Conservation (phyloP, 2,329 filamentous ascomycete genomes). For the Phaeophleospora eucalypticola region DNA sequence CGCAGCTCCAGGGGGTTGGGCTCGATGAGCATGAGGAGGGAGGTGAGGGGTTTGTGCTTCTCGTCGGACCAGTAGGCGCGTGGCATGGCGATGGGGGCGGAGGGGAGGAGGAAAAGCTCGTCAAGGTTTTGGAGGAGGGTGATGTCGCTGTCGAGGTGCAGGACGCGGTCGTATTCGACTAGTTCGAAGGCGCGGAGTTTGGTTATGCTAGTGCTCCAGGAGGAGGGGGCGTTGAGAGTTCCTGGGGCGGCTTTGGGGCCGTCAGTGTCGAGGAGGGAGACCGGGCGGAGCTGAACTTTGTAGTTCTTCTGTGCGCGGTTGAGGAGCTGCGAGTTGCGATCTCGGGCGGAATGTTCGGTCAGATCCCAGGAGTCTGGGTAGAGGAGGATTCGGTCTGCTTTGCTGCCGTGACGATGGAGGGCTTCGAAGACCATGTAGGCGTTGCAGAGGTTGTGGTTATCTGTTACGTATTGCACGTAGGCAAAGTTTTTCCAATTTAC, state of each 20-base stretch:
- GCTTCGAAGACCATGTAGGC: constrained; percentile 41
- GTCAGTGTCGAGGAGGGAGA: constrained; percentile 38
- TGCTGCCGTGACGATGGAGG: constrained; percentile 39
- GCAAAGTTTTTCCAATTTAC: constrained; percentile 21
- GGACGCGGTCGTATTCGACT: constrained; percentile 56
- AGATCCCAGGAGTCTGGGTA: constrained; percentile 40
- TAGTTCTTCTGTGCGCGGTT: constrained; percentile 44
- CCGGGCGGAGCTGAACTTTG: constrained; percentile 48
- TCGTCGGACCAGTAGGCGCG: constrained; percentile 66
- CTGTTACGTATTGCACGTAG: constrained; percentile 25
- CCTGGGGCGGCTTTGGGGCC: constrained; percentile 19
- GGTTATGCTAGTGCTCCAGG: constrained; percentile 58
- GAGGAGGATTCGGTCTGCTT: constrained; percentile 44
- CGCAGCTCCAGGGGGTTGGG: constrained; percentile 54
- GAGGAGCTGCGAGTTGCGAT: constrained; percentile 28
- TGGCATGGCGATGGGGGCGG: constrained; percentile 58
- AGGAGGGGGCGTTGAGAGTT: constrained; percentile 32
- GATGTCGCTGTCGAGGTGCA: constrained; percentile 61
- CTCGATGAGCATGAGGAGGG: constrained; percentile 59
- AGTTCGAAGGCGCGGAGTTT: constrained; percentile 68
- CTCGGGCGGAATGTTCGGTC: constrained; percentile 35
- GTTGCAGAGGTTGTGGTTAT: constrained; percentile 22
- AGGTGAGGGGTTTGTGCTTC: constrained; percentile 48
- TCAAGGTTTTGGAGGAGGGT: constrained; percentile 62
- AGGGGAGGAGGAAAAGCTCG: constrained; percentile 65